Percentiles rank a stretch among this genome's conserved stretches.
Conservation (phyloP, 257 asterid species). For the Capsicum baccatum region DNA sequence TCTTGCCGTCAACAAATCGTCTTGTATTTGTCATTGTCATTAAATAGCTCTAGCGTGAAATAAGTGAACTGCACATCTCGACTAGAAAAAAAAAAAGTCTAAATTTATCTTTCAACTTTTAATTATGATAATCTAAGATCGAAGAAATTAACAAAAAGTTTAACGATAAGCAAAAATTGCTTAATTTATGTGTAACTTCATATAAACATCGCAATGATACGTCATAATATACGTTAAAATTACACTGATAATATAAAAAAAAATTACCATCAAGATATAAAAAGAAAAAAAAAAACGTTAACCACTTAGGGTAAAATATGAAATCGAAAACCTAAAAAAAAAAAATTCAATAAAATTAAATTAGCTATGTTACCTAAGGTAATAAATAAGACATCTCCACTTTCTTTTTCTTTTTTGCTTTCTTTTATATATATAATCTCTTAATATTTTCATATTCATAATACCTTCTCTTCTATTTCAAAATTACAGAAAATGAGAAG, state of each 20-base stretch:
- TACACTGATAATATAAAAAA: too few species aligned
- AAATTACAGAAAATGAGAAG: background rate
- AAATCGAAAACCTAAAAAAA: background rate
- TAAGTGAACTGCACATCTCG: background rate
- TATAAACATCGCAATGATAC: background rate
- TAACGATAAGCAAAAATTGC: too few species aligned
- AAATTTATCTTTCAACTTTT: background rate
- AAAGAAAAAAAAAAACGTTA: background rate
- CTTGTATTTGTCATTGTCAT: background rate
- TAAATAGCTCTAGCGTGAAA: background rate
- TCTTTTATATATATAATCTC: background rate
- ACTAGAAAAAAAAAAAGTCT: too few species aligned
- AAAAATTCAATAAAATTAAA: background rate
- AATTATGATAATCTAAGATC: too few species aligned
- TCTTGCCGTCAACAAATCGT: background rate
- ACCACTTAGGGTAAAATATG: constrained; percentile 18
- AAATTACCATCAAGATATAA: background rate
- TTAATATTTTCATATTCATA: background rate
- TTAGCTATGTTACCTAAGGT: background rate
- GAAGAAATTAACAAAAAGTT: background rate
- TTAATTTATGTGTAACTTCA: too few species aligned
- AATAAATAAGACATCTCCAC: background rate
- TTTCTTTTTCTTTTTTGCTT: background rate
- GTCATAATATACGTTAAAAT: background rate
- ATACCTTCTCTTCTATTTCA: background rate